A percentile compares a stretch with the other conserved stretches of the same genome.
Evolutionary conservation across 805 yeast species (phyloP).

Genomic region (Metschnikowia kofuensis): DNA sequence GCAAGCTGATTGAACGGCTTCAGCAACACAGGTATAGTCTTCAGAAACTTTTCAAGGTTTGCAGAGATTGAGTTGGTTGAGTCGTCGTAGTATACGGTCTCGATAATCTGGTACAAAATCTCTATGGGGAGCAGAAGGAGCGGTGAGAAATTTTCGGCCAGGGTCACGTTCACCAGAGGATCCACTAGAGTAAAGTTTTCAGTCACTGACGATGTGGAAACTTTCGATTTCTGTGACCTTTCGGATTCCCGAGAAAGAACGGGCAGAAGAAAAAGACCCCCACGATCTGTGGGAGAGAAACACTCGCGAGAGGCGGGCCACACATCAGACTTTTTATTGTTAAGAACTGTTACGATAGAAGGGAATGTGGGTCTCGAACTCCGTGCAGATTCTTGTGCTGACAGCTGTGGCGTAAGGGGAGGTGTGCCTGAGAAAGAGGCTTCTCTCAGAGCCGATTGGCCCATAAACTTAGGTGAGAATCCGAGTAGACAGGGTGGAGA

Average conservation of each 20-base stretch:
- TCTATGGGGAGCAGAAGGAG: conserved; percentile 50
- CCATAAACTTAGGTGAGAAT: conserved; percentile 13
- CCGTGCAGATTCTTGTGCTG: conserved; percentile 1
- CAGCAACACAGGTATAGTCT: conserved; percentile 53
- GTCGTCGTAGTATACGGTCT: conserved; percentile 53
- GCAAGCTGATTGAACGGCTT: conserved; percentile 57
- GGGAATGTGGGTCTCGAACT: conserved; percentile 7
- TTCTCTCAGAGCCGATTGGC: conserved; percentile 16
- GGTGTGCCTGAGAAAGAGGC: background rate
- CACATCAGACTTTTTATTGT: conserved; percentile 1
- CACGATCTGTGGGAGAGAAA: conserved; percentile 15
- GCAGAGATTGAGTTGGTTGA: conserved; percentile 50
- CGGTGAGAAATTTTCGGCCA: conserved; percentile 16
- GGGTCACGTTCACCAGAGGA: conserved; percentile 13
- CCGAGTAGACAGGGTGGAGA: conserved; percentile 1
- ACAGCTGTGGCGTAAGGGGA: conserved; percentile 13
- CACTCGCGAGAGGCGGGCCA: conserved; percentile 2
- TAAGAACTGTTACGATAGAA: conserved; percentile 14
- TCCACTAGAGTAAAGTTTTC: conserved; percentile 17
- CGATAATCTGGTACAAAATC: conserved; percentile 51
- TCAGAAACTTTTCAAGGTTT: conserved; percentile 49
- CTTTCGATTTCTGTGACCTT: background rate
- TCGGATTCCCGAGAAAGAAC: conserved; percentile 13
- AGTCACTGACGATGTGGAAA: conserved; percentile 16
- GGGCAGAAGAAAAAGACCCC: conserved; percentile 20